phyloP scores from a whole-genome alignment of 1,284 basidiomycete species.

The Apiotrichum mycotoxinovorans region DNA sequence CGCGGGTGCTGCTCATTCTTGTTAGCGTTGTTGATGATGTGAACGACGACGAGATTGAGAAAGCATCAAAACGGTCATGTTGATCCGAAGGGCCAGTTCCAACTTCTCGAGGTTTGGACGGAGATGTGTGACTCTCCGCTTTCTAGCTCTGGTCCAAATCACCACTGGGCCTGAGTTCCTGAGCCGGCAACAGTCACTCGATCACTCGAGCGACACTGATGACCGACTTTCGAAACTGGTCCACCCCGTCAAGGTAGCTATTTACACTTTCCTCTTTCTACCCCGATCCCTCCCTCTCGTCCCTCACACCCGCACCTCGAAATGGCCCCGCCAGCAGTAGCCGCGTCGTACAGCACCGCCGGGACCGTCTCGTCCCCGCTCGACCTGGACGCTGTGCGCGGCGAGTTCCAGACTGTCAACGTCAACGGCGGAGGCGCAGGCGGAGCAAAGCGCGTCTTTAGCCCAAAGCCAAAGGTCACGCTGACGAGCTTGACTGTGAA shows the following conservation, averaged over 20 bases:
- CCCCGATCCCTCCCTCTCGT: not conserved
- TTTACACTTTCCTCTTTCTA: not conserved
- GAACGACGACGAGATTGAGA: too few relatives aligned
- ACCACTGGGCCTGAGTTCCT: too few relatives aligned
- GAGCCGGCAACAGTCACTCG: too few relatives aligned
- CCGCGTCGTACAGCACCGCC: constrained; percentile 34
- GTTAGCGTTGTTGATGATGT: not conserved
- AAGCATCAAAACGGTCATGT: not conserved
- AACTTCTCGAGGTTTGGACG: not conserved
- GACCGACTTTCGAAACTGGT: too few relatives aligned
- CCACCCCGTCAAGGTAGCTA: too few relatives aligned
- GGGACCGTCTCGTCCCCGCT: constrained; percentile 45
- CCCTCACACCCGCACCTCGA: not conserved
- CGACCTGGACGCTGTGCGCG: constrained; percentile 35
- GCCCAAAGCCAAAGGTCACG: constrained; percentile 47
- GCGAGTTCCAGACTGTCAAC: constrained; percentile 36
- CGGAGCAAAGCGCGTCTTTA: constrained; percentile 25
- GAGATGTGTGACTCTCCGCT: not conserved
- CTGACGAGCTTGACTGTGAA: constrained; percentile 48
- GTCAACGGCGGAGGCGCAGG: constrained; percentile 16
- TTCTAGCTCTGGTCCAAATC: too few relatives aligned
- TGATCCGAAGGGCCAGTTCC: not conserved
- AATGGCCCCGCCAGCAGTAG: constrained; percentile 10
- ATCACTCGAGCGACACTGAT: too few relatives aligned
- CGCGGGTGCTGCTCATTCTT: constrained; percentile 15